A percentile compares a stretch with the other conserved stretches of the same genome.
Evolutionary conservation across 2,329 filamentous ascomycete genomes (phyloP).

Genomic region (Periconia macrospinosa): DNA sequence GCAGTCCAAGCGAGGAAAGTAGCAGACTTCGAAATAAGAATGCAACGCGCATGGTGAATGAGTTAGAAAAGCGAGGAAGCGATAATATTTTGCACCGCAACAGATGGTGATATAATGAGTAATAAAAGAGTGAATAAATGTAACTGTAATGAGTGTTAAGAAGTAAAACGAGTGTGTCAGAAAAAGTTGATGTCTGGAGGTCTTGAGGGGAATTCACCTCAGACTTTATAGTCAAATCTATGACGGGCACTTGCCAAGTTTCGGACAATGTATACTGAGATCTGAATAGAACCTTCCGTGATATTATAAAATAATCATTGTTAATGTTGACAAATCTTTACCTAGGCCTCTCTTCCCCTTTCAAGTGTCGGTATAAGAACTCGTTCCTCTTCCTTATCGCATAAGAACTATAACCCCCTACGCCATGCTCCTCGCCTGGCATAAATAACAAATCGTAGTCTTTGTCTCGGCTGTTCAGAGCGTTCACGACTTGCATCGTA

Average conservation of each 20-base stretch:
- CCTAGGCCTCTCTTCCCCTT: slow-evolving; percentile 13
- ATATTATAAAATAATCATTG: too few relatives aligned
- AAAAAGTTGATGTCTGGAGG: too few relatives aligned
- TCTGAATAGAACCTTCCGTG: too few relatives aligned
- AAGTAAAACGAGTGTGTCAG: not conserved
- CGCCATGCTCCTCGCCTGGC: slow-evolving; percentile 22
- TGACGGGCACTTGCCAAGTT: too few relatives aligned
- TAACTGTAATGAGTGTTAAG: not conserved
- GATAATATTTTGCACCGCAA: too few relatives aligned
- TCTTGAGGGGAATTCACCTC: too few relatives aligned
- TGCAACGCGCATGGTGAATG: not conserved
- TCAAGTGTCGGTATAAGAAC: slow-evolving; percentile 21
- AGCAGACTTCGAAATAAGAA: not conserved
- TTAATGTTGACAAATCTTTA: not conserved
- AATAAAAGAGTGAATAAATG: not conserved
- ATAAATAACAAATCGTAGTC: slow-evolving; percentile 26
- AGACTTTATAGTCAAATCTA: too few relatives aligned
- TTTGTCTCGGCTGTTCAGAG: slow-evolving; percentile 19
- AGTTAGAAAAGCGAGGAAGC: not conserved
- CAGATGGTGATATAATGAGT: not conserved
- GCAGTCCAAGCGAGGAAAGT: not conserved
- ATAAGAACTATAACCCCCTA: slow-evolving; percentile 11
- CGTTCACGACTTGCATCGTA: slow-evolving; percentile 31
- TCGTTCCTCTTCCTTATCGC: slow-evolving; percentile 16
- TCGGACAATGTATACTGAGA: too few relatives aligned